A percentile compares a stretch with the other conserved stretches of the same genome.
Evolutionary conservation across 1,284 basidiomycete species (phyloP).

Genomic region (Fomitopsis schrenkii): DNA sequence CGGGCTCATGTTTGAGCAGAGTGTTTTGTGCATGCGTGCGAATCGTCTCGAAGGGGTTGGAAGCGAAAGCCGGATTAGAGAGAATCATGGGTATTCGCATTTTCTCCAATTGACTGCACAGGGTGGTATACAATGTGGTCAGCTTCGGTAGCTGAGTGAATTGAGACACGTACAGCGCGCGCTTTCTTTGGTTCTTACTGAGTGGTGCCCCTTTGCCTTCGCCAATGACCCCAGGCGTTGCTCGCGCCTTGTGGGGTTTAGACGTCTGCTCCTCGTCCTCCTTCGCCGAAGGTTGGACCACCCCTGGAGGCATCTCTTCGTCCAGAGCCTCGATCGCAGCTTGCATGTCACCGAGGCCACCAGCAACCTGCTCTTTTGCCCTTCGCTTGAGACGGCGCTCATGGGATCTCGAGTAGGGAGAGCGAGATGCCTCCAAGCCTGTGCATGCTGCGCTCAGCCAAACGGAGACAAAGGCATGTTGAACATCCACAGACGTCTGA

Average conservation of each 20-base stretch:
- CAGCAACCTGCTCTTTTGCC: constrained; percentile 63
- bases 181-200: constrained; percentile 62
- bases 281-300: constrained; percentile 10
- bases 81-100: constrained; percentile 70
- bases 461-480: background rate
- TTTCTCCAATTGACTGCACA: constrained; percentile 57
- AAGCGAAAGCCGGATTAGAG: constrained; percentile 58
- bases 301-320: constrained; percentile 25
- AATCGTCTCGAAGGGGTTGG: constrained; percentile 76
- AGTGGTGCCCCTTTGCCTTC: constrained; percentile 61
- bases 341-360: constrained; percentile 56
- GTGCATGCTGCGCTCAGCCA: constrained; percentile 1
- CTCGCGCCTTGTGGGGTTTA: constrained; percentile 16
- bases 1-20: constrained; percentile 46
- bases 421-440: constrained; percentile 53
- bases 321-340: constrained; percentile 51
- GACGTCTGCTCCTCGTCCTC: constrained; percentile 14
- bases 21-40: constrained; percentile 80
- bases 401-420: constrained; percentile 76
- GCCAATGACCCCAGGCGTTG: constrained; percentile 56
- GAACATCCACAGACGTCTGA: constrained; percentile 46
- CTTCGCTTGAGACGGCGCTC: constrained; percentile 67
- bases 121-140: background rate
- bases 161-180: constrained; percentile 55
- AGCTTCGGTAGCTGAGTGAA: constrained; percentile 6